Percentiles rank a stretch among this genome's conserved stretches.
These are phyloP conservation scores for Toxoplasma gondii DNA, from an alignment of 169 alveolate genomes.

Conservation along the genomic window DNA sequence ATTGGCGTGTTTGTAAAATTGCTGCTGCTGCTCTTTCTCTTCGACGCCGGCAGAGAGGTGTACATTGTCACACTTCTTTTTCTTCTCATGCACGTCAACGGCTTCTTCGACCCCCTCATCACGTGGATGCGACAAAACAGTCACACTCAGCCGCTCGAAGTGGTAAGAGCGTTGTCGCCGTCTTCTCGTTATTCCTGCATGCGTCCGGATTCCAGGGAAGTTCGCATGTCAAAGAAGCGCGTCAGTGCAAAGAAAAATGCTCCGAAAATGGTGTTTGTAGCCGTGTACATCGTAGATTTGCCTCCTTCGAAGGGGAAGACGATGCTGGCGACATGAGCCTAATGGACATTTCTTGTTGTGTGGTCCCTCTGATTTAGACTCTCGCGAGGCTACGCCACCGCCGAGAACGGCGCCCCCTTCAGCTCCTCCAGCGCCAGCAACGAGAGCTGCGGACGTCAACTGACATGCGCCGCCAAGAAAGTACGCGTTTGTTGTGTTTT, in stretches of 20 bases:
- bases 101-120: slow-evolving; percentile 47
- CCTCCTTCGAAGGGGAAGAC: too few relatives aligned
- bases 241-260: background rate
- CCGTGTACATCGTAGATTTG: too few relatives aligned
- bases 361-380: background rate
- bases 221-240: background rate
- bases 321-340: too few relatives aligned
- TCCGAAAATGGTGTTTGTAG: background rate
- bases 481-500: background rate
- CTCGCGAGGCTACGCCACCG: slow-evolving; percentile 47
- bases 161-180: slow-evolving; percentile 22
- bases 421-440: slow-evolving; percentile 45
- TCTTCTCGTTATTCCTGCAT: background rate
- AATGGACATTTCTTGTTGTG: background rate
- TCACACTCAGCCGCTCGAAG: slow-evolving; percentile 53
- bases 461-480: background rate
- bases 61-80: slow-evolving; percentile 10
- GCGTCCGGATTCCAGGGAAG: too few relatives aligned
- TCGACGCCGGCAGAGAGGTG: slow-evolving; percentile 54
- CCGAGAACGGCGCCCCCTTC: slow-evolving; percentile 55
- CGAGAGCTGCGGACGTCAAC: slow-evolving; percentile 52
- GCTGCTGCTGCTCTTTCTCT: slow-evolving; percentile 46
- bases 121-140: slow-evolving; percentile 22
- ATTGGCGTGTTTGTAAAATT: slow-evolving; percentile 36
- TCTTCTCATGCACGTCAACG: slow-evolving; percentile 43